These are phyloP conservation scores for Anastatica hierochuntica DNA, from an alignment of 345 rosid genomes.

Conservation along the genomic window DNA sequence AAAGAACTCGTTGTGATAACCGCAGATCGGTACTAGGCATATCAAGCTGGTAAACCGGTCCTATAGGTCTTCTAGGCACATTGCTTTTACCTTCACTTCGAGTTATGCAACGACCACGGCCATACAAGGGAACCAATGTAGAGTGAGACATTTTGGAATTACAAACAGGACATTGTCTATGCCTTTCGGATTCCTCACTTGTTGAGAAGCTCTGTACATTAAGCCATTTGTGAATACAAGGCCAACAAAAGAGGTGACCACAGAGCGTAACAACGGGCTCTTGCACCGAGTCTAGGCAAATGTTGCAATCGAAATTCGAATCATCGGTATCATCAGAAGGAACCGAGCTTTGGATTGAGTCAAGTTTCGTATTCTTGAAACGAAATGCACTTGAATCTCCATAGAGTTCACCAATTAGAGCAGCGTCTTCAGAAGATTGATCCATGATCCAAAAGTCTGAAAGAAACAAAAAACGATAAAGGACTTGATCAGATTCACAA, in stretches of 20 bases:
- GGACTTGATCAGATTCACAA: constrained; percentile 4
- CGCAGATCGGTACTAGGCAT: constrained; percentile 15
- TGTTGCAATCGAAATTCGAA: constrained; percentile 61
- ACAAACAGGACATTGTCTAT: constrained; percentile 84
- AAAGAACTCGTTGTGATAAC: constrained; percentile 26
- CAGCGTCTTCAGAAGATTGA: constrained; percentile 30
- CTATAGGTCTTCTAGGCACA: constrained; percentile 42
- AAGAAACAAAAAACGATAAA: too few relatives aligned
- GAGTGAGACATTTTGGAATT: constrained; percentile 60
- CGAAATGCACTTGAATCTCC: constrained; percentile 28
- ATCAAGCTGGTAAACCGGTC: constrained; percentile 27
- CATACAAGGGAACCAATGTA: constrained; percentile 71
- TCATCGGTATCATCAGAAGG: constrained; percentile 25
- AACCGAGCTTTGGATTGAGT: neutral
- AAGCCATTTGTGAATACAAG: constrained; percentile 91
- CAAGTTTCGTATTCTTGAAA: constrained; percentile 22
- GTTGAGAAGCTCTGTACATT: constrained; percentile 30
- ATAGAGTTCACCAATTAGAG: constrained; percentile 19
- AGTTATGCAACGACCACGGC: constrained; percentile 40
- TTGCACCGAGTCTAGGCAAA: constrained; percentile 66
- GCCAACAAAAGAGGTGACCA: constrained; percentile 96
- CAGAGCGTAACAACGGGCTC: constrained; percentile 89
- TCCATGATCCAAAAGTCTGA: too few relatives aligned
- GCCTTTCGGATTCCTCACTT: constrained; percentile 29
- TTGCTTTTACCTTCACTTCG: constrained; percentile 17